Evolutionary conservation across 257 asterid species (phyloP).

Genomic region (Capsicum rhomboideum): DNA sequence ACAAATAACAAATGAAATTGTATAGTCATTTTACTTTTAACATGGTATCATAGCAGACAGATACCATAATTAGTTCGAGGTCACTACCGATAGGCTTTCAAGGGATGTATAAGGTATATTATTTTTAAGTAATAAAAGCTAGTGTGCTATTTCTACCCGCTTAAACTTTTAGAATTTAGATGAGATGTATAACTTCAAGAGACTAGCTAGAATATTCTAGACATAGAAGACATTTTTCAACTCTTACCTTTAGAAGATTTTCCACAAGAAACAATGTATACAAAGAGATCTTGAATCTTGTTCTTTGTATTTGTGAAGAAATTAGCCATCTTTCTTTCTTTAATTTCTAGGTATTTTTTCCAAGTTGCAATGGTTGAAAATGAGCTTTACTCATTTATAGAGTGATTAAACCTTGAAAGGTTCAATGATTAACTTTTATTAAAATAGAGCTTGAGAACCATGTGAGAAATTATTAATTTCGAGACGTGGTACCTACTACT

Average conservation of each 20-base stretch:
- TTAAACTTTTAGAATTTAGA: not conserved
- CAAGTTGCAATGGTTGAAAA: not conserved
- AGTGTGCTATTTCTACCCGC: not conserved
- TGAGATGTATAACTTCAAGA: not conserved
- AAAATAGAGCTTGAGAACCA: not conserved
- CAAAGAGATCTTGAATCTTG: not conserved
- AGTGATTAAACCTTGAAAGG: not conserved
- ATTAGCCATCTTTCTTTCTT: not conserved
- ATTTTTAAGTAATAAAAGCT: not conserved
- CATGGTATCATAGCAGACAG: not conserved
- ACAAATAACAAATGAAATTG: not conserved
- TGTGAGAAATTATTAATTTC: not conserved
- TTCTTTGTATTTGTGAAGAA: not conserved
- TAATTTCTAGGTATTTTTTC: not conserved
- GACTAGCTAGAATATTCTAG: not conserved
- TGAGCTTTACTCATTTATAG: not conserved
- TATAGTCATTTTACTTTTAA: not conserved
- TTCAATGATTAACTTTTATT: not conserved
- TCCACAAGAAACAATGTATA: not conserved
- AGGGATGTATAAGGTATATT: not conserved
- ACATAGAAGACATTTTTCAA: not conserved
- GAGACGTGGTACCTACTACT: not conserved
- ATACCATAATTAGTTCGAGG: not conserved
- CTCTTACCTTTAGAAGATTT: not conserved
- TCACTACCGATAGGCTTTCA: not conserved